These are phyloP conservation scores for Chalciporus pseudorubinellus DNA, from an alignment of 768 basidiomycete genomes.

Conservation along the genomic window DNA sequence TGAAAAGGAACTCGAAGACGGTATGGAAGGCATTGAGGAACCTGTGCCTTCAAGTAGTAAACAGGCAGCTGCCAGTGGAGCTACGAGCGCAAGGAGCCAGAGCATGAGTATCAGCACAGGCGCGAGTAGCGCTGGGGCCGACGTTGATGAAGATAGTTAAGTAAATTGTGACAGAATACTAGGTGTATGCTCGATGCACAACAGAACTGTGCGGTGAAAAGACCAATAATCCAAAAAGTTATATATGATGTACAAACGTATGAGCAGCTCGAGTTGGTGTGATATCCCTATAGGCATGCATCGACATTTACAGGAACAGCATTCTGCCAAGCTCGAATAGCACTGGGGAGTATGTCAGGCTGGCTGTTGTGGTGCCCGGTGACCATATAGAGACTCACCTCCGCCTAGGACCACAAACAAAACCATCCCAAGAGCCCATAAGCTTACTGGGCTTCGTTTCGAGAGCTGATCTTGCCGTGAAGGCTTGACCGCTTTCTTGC, in stretches of 20 bases:
- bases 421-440: slow-evolving; percentile 72
- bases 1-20: slow-evolving; percentile 80
- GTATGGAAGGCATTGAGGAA: slow-evolving; percentile 72
- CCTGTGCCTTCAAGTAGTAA: slow-evolving; percentile 20
- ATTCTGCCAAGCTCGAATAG: slow-evolving; percentile 69
- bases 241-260: slow-evolving; percentile 4
- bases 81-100: slow-evolving; percentile 48
- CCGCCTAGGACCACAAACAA: slow-evolving; percentile 80
- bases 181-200: slow-evolving; percentile 1
- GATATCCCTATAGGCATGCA: not conserved
- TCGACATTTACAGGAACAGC: slow-evolving; percentile 55
- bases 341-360: slow-evolving; percentile 40
- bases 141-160: slow-evolving; percentile 37
- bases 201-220: slow-evolving; percentile 12
- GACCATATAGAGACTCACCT: slow-evolving; percentile 46
- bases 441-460: slow-evolving; percentile 71
- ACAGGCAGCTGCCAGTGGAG: slow-evolving; percentile 26
- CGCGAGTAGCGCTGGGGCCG: slow-evolving; percentile 49
- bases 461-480: slow-evolving; percentile 69
- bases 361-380: slow-evolving; percentile 6
- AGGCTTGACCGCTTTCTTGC: slow-evolving; percentile 72
- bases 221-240: slow-evolving; percentile 5
- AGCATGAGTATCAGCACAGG: slow-evolving; percentile 61
- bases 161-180: slow-evolving; percentile 12
- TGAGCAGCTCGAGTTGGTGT: not conserved